These are phyloP conservation scores for Kluyveromyces sp. DNA, from an alignment of 1,139 yeast genomes.

Conservation along the genomic window DNA sequence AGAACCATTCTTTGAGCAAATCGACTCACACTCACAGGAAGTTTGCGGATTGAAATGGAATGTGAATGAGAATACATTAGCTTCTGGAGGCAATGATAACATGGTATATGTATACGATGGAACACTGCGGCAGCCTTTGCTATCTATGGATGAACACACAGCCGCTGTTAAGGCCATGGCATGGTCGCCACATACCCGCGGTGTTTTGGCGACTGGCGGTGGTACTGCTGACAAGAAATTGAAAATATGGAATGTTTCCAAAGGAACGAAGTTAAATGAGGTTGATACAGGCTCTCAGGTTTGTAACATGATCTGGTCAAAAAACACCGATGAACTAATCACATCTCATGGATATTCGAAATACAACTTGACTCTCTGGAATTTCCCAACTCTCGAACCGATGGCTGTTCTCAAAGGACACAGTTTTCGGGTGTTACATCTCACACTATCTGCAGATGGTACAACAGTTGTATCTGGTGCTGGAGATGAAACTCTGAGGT, in stretches of 20 bases:
- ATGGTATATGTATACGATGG: slow-evolving; percentile 85
- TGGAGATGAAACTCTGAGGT: slow-evolving; percentile 91
- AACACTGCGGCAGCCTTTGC: slow-evolving; percentile 58
- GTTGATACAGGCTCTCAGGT: slow-evolving; percentile 94
- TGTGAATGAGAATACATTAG: slow-evolving; percentile 75
- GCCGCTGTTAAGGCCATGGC: slow-evolving; percentile 97
- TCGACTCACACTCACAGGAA: slow-evolving; percentile 82
- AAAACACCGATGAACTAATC: slow-evolving; percentile 83
- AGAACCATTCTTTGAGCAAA: slow-evolving; percentile 66
- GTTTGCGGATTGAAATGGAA: slow-evolving; percentile 97
- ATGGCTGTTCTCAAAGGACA: slow-evolving; percentile 92
- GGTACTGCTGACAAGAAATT: slow-evolving; percentile 92
- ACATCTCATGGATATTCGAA: slow-evolving; percentile 93
- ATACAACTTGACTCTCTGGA: slow-evolving; percentile 91
- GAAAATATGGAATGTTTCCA: slow-evolving; percentile 86
- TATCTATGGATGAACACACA: slow-evolving; percentile 71
- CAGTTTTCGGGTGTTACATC: slow-evolving; percentile 82
- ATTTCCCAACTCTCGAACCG: slow-evolving; percentile 87
- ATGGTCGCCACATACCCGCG: slow-evolving; percentile 97
- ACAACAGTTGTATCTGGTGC: slow-evolving; percentile 98
- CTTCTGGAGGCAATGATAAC: slow-evolving; percentile 94
- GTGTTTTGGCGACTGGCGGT: slow-evolving; percentile 90
- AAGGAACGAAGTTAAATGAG: slow-evolving; percentile 66
- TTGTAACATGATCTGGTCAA: slow-evolving; percentile 90
- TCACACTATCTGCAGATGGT: slow-evolving; percentile 94